Base-by-base conservation (phyloP, 2,329 filamentous ascomycete genomes). In the Hymenoscyphus salicellus region DNA sequence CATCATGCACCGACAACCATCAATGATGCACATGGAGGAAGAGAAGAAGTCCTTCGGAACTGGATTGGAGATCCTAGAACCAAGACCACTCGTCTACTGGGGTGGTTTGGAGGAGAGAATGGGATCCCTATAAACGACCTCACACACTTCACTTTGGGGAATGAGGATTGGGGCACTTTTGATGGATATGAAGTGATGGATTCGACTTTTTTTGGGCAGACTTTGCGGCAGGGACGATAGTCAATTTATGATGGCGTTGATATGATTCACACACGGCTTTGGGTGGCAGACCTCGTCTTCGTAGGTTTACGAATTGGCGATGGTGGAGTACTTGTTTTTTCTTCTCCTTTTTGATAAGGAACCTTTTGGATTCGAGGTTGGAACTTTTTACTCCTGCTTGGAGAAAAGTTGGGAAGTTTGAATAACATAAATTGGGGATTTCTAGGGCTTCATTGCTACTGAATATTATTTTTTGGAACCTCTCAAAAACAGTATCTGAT, bases 71-170 rank as follows among this genome's bases (percentile, higher is more conserved):
- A 78, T 89, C 20, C 80, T 89, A 30, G 86, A 89, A 76, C 86
- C 86, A 1, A 78, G 86, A 55, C 86, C 86, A 11, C 80, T 87
- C 41, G 84, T 87, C 61, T 87, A 86, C 77, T 88, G 85, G 82
- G 84, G 83, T 68, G 84, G 86, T 46, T 75, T 88, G 58, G 86
- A 88, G 76, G 86, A 87, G 77, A 80, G 84, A 61, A 85, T 87
- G 74, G 70, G 70, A 11, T 71, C 68, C 26, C 64, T 70, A 30
- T 72, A 69, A 64, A 66, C n/a, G 8, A 36, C 28, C 20, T 26
- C 32, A 20, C 17, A 56, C 5, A 52, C 20, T 52, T 26, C 20
- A 26, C 6, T 14, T 52, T 14, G 1, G 46, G 41, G 20, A 8
- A 52, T 20, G 46, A 28, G 46, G 46, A 52, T 28, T 38, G 36